Evolutionary conservation across 805 yeast genomes (phyloP), one percentile per base, ranked within the genome.

Genomic region (Blastobotrys americana): DNA sequence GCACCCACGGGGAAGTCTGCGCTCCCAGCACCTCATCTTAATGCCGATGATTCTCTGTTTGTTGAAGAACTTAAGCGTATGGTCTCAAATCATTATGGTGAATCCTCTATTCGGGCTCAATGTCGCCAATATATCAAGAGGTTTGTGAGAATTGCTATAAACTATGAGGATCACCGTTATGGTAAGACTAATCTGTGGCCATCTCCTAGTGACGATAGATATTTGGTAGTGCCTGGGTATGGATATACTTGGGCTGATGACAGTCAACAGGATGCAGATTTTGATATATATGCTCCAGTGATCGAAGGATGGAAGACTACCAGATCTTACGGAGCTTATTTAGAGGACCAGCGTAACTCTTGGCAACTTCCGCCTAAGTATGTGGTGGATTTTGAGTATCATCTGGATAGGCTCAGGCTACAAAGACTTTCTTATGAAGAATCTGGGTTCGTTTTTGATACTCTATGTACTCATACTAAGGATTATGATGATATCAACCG

Each of bases 181-280:
- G 56, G 55, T n/a, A 41, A 48, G 19, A 46, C 55, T 5, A 46
- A 47, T 28, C 44, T 53, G 33, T 49, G 55, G 55, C 56, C 57
- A 2, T 34, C 47, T 17, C 33, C 39, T 2, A 45, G 27, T 15
- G 50, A 50, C 35, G 40, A 50, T 13, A 35, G 41, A 31, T 56
- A 45, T 40, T 20, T 27, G 13, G 55, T 51, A 22, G 45, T 59
- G 4, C 56, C 56, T 6, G 60, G 59, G 5, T 56, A 57, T 42
- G 66, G 66, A n/a, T 59, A 55, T 40, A 52, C 50, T 15, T 62
- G 64, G 65, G 35, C 52, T n/a, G 48, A 46, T 28, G 63, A 57
- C 15, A 41, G 40, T 6, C 55, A 53, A 22, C 50, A 48, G 35
- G 41, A 39, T n/a, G 43, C 38, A 36, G 64, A 58, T 41, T 44